Evolutionary conservation across 192 early-diverging fungal genomes (phyloP), one percentile per base, ranked within the genome.

Genomic region (Entomortierella chlamydospora): DNA sequence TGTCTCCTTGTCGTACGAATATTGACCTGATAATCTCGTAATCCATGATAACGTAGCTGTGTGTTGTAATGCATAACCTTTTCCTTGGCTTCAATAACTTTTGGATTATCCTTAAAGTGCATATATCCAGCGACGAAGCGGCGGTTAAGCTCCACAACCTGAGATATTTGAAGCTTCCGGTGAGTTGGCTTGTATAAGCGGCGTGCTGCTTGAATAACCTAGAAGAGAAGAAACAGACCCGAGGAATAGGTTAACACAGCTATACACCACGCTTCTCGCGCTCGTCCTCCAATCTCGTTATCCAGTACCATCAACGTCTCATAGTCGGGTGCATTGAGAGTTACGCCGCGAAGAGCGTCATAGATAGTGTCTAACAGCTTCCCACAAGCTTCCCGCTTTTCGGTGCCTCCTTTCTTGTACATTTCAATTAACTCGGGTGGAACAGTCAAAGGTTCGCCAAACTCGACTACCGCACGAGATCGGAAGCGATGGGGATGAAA

Each of bases 401-500:
- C 89, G 0, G 73, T 65, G 9, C 98, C 98, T 61, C 97, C 97
- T 34, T 81, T 69, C 57, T 86, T 91, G 83, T 93, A 99, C 72
- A 91, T 87, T 29, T 90, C 89, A 20, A 99, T 93, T 7, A 94
- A 82, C 65, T 95, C 93, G 7, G 80, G 65, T 17, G 92, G 83
- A 9, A 99, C 88, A 11, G 89, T 87, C 60, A 99, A 92, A 0
- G 96, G 95, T 47, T 94, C 88, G 41, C 98, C 96, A 88, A 95
- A 99, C 82, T 99, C 97, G 45, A 98, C 90, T 39, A 98, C 97
- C 18, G 97, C 96, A 59, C 96, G 92, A 10, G 95, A 97, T 54
- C 98, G 91, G 90, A 98, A 99, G 81, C 93, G 86, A 81, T 91
- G 90, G 18, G 97, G 93, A 78, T 99, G 93, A 84, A 98, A 99